Base-by-base conservation (phyloP, 345 rosid genomes). In the Boechera divaricarpa region DNA sequence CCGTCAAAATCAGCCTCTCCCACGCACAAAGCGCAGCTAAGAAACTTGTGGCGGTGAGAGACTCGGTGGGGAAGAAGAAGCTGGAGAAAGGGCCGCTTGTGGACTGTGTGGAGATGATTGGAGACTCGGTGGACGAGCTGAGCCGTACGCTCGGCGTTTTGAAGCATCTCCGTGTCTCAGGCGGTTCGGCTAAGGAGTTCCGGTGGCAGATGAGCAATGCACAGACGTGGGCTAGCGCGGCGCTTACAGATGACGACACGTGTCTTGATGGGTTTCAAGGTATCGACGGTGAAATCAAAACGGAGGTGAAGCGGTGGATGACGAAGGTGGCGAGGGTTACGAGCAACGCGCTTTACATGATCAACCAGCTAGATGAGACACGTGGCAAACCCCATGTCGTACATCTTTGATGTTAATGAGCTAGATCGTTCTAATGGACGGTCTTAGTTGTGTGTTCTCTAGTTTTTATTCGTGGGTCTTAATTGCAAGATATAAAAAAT, bases 221-320 rank as follows among this genome's bases (percentile, higher is more conserved):
- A 3, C 83, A 89, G 89, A 91, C 95, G 10, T 91, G 95, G 97
- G 93, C 84, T 28, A 91, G 97, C 35, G 93, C 98, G 1, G 95
- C 97, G 1, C 63, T 93, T 77, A 93, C 97, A 18, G 77, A 91
- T 59, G 95, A 91, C 74, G 89, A 93, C 85, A 91, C 98, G 65
- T 93, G 98, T 81, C 85, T 91, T 0, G 97, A 93, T 76, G 97
- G 98, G 72, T 91, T 93, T 68, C 72, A 85, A 32, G 86, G 67
- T 11, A 72, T 81, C 16, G 80, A 67, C 49, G 85, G 86, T 39
- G 60, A 70, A 16, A 47, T 84, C n/a, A 88, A 84, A 73, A 70
- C 47, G 9, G 83, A 85, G 7, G 88, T 85, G 62, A 87, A 82
- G 68, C 31, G 67, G 49, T 87, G 85, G 87, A 86, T 89, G 64